Evolutionary conservation across 163 green algal species (phyloP).

Genomic region (Botryococcus braunii): DNA sequence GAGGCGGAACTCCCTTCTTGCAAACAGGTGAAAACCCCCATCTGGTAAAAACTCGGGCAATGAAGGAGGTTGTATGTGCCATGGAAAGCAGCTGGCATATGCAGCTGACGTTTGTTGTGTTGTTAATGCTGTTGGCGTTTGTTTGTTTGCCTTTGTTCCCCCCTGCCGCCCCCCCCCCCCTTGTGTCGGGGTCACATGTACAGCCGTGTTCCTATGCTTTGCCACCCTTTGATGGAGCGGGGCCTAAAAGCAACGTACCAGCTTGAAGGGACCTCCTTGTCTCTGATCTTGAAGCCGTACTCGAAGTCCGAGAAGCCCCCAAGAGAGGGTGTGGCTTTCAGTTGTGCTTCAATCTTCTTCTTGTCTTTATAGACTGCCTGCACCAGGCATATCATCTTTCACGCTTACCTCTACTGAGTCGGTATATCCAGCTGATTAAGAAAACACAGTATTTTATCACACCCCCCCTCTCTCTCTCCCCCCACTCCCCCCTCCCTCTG

Average conservation of each 20-base stretch:
- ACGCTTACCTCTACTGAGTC: not conserved
- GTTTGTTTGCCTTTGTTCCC: too few species aligned
- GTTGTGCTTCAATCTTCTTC: constrained; percentile 18
- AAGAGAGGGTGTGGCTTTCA: constrained; percentile 23
- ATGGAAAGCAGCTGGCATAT: too few species aligned
- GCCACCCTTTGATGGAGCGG: not conserved
- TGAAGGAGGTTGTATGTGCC: too few species aligned
- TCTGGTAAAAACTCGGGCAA: too few species aligned
- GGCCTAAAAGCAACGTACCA: constrained; percentile 39
- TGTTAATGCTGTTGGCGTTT: too few species aligned
- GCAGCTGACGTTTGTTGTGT: too few species aligned
- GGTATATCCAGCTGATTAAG: not conserved
- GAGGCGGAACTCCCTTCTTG: too few species aligned
- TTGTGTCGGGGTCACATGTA: too few species aligned
- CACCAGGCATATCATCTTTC: not conserved
- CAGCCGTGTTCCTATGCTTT: too few species aligned
- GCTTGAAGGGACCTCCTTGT: constrained; percentile 52
- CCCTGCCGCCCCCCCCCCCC: too few species aligned
- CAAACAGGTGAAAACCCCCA: too few species aligned
- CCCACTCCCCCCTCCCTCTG: not conserved
- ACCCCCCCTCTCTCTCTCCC: not conserved
- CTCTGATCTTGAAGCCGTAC: constrained; percentile 79
- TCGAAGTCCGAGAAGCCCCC: constrained; percentile 51
- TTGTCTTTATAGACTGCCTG: constrained; percentile 24
- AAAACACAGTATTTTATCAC: not conserved